Conservation (phyloP, 140 eudicot species). For the Erigeron philadelphicus region DNA sequence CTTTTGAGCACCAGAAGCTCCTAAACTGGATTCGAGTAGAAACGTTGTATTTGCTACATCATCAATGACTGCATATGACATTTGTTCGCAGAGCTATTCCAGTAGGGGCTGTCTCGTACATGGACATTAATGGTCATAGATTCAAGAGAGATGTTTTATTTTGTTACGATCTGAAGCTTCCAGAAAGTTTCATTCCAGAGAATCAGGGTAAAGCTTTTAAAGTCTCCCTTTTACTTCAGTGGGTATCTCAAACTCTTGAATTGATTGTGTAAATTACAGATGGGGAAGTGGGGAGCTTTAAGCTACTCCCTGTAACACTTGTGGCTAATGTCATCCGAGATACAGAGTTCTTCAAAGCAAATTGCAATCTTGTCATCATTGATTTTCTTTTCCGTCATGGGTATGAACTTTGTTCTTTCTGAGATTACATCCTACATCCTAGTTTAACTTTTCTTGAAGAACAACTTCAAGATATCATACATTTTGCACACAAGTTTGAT, state of each 20-base stretch:
- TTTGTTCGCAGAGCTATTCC: constrained; percentile 51
- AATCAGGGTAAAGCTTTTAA: constrained; percentile 50
- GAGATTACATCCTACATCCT: background rate
- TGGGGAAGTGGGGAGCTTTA: constrained; percentile 92
- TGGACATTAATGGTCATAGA: constrained; percentile 72
- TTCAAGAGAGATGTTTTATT: constrained; percentile 89
- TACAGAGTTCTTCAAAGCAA: constrained; percentile 54
- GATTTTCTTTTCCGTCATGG: constrained; percentile 85
- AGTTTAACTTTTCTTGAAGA: background rate
- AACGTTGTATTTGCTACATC: too few relatives aligned
- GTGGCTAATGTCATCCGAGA: constrained; percentile 57
- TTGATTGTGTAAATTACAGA: constrained; percentile 37
- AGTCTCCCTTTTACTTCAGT: background rate
- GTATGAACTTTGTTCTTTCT: constrained; percentile 33
- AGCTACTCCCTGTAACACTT: constrained; percentile 46
- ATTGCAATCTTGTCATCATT: constrained; percentile 77
- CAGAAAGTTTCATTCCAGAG: constrained; percentile 55
- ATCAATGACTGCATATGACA: background rate
- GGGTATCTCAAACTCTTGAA: background rate
- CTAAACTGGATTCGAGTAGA: too few relatives aligned
- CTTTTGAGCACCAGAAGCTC: too few relatives aligned
- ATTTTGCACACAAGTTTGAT: background rate
- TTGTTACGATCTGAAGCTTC: constrained; percentile 86
- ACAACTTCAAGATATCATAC: background rate
- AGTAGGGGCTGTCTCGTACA: constrained; percentile 71